These are phyloP conservation scores for Sabuloglossum arenarium DNA, from an alignment of 495 filamentous ascomycete species.

Conservation along the genomic window DNA sequence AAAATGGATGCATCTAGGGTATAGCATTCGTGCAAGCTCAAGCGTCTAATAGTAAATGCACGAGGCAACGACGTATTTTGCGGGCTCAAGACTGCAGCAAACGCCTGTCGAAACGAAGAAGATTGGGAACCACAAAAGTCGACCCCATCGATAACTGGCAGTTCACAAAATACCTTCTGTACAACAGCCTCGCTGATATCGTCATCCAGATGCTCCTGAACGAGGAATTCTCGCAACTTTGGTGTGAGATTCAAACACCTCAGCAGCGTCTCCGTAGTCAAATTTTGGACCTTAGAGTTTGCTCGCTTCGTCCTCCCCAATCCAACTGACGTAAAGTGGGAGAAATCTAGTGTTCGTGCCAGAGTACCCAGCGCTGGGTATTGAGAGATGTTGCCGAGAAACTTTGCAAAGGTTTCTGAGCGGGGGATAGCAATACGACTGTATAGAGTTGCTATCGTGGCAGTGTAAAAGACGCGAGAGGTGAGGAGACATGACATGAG, in stretches of 20 bases:
- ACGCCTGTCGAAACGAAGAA: slow-evolving; percentile 33
- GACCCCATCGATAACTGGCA: slow-evolving; percentile 48
- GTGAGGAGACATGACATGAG: slow-evolving; percentile 58
- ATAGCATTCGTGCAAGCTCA: slow-evolving; percentile 69
- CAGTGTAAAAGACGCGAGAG: slow-evolving; percentile 53
- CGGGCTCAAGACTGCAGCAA: slow-evolving; percentile 25
- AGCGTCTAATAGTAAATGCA: slow-evolving; percentile 37
- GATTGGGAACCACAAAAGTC: slow-evolving; percentile 69
- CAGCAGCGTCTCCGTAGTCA: slow-evolving; percentile 57
- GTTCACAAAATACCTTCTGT: slow-evolving; percentile 42
- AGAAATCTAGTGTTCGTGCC: slow-evolving; percentile 67
- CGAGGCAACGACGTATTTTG: slow-evolving; percentile 19
- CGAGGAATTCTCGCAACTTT: slow-evolving; percentile 58
- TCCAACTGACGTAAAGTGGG: slow-evolving; percentile 69
- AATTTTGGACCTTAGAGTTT: slow-evolving; percentile 58
- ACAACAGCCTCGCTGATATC: slow-evolving; percentile 51
- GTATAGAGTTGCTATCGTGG: slow-evolving; percentile 61
- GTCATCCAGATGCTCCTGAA: slow-evolving; percentile 68
- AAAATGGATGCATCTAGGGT: slow-evolving; percentile 46
- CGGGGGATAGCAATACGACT: slow-evolving; percentile 70
- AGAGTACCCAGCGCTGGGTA: slow-evolving; percentile 61
- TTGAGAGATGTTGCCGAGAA: slow-evolving; percentile 44
- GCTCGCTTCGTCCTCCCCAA: slow-evolving; percentile 61
- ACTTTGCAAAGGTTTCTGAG: slow-evolving; percentile 71
- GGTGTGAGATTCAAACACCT: slow-evolving; percentile 57